A percentile compares a stretch with the other conserved stretches of the same genome.
Conservation (phyloP, 2,329 filamentous ascomycete genomes). For the Cadophora sp. region DNA sequence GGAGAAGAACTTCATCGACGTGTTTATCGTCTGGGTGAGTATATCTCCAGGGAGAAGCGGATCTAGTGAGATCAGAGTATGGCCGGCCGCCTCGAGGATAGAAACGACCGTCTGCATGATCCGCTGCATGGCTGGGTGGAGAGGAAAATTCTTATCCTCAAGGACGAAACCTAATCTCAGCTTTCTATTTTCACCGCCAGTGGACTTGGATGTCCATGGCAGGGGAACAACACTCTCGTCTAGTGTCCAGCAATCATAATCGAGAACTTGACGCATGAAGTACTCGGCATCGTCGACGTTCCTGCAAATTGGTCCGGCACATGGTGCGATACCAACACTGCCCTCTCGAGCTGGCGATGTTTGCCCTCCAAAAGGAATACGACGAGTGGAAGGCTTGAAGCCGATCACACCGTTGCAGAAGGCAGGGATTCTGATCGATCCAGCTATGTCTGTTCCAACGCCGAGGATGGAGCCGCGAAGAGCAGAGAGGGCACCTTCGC, state of each 20-base stretch:
- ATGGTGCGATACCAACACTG: conserved; percentile 45
- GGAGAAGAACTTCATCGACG: conserved; percentile 22
- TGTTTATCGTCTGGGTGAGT: background rate
- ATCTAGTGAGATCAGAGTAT: conserved; percentile 50
- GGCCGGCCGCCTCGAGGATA: conserved; percentile 51
- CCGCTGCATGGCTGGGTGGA: conserved; percentile 58
- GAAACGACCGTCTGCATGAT: conserved; percentile 51
- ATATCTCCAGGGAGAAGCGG: conserved; percentile 7
- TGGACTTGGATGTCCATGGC: conserved; percentile 52
- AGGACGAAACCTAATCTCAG: conserved; percentile 57
- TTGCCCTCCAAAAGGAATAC: conserved; percentile 34
- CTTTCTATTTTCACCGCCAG: conserved; percentile 22
- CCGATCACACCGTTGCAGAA: conserved; percentile 56
- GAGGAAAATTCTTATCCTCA: conserved; percentile 54
- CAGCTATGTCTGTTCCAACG: conserved; percentile 39
- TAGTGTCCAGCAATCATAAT: conserved; percentile 51
- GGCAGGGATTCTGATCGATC: conserved; percentile 43
- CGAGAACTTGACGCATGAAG: conserved; percentile 51
- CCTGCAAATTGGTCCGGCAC: conserved; percentile 52
- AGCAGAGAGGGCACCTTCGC: conserved; percentile 36
- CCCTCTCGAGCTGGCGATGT: conserved; percentile 19
- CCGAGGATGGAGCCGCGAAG: conserved; percentile 31
- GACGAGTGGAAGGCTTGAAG: conserved; percentile 38
- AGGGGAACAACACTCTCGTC: conserved; percentile 51
- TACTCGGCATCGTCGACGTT: conserved; percentile 49